These are phyloP conservation scores for Aspergillus fischeri DNA, from an alignment of 2,329 filamentous ascomycete species.

Conservation along the genomic window DNA sequence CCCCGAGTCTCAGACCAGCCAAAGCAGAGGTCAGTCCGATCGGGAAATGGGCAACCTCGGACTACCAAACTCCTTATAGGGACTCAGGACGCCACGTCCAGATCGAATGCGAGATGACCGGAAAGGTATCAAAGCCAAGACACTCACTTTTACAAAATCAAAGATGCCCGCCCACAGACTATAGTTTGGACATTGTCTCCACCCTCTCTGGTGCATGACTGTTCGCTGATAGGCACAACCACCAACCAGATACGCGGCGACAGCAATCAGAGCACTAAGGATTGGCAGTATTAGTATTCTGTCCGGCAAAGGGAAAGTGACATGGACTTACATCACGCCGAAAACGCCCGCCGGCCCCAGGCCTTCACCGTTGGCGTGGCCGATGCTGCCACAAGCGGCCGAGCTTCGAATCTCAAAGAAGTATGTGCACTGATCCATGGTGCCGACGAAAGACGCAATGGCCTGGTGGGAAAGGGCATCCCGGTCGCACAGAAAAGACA, in stretches of 20 bases:
- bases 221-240: constrained; percentile 95
- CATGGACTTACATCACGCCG: constrained; percentile 68
- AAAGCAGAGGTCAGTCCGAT: constrained; percentile 30
- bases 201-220: constrained; percentile 88
- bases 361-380: constrained; percentile 52
- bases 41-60: constrained; percentile 29
- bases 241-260: constrained; percentile 84
- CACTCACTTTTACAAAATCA: constrained; percentile 73
- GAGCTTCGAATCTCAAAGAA: constrained; percentile 88
- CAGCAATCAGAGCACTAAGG: constrained; percentile 57
- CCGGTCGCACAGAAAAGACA: constrained; percentile 89
- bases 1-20: constrained; percentile 20
- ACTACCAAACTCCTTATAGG: constrained; percentile 21
- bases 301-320: constrained; percentile 21
- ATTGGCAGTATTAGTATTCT: constrained; percentile 12
- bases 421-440: constrained; percentile 88
- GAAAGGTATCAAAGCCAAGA: constrained; percentile 36
- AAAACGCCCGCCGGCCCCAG: constrained; percentile 74
- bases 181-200: constrained; percentile 94
- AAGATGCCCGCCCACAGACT: constrained; percentile 85
- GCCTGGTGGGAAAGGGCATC: constrained; percentile 68
- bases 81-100: constrained; percentile 17
- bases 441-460: constrained; percentile 77
- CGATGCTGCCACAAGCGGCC: constrained; percentile 74
- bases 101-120: constrained; percentile 25